These are phyloP conservation scores for Geotrichum restrictum DNA, from an alignment of 1,139 yeast genomes.

Conservation along the genomic window DNA sequence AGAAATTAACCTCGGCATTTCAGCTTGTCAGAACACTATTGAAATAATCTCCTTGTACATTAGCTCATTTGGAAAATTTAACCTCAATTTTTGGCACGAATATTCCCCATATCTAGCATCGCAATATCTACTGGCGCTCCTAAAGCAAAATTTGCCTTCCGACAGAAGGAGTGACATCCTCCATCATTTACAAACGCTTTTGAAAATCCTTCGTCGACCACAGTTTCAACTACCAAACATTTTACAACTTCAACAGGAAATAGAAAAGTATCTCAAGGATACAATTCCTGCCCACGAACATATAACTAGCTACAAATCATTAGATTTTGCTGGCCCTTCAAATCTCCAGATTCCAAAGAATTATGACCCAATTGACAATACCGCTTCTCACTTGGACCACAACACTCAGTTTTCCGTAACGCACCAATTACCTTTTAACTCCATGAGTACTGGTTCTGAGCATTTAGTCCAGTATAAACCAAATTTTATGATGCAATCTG, in stretches of 20 bases:
- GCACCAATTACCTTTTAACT: too few relatives aligned
- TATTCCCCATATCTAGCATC: constrained; percentile 15
- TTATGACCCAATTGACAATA: background rate
- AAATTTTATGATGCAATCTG: background rate
- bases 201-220: constrained; percentile 7
- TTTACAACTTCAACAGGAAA: background rate
- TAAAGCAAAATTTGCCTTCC: constrained; percentile 3
- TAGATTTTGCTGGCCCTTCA: background rate
- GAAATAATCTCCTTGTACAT: constrained; percentile 8
- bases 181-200: background rate
- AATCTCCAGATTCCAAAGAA: background rate
- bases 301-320: background rate
- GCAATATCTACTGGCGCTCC: constrained; percentile 5
- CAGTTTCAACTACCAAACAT: constrained; percentile 8
- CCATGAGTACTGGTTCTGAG: too few relatives aligned
- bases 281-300: background rate
- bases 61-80: constrained; percentile 13
- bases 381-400: background rate
- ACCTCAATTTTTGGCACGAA: constrained; percentile 19
- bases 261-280: constrained; percentile 3
- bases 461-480: background rate
- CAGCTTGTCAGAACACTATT: constrained; percentile 11
- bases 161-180: constrained; percentile 6
- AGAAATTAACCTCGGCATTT: constrained; percentile 10
- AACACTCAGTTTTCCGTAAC: background rate